Conservation (phyloP, 2,329 filamentous ascomycete genomes). For the Penicillium freii region DNA sequence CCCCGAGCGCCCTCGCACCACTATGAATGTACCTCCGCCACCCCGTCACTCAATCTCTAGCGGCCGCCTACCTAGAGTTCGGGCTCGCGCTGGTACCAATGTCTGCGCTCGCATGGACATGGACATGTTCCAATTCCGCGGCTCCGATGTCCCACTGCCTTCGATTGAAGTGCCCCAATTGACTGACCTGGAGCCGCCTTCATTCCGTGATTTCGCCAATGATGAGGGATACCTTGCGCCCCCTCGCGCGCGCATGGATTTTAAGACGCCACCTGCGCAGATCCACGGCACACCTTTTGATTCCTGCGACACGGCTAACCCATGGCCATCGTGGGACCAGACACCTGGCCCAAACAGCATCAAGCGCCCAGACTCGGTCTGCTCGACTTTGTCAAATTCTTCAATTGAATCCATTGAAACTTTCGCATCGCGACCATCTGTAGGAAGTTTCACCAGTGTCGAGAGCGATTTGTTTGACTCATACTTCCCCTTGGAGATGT, state of each 20-base stretch:
- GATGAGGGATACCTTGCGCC: constrained; percentile 42
- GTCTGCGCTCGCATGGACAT: constrained; percentile 38
- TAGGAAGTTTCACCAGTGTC: constrained; percentile 60
- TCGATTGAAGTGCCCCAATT: constrained; percentile 43
- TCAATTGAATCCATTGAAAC: constrained; percentile 61
- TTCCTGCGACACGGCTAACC: constrained; percentile 22
- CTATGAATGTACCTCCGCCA: constrained; percentile 45
- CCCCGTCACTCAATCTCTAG: constrained; percentile 45
- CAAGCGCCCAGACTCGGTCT: constrained; percentile 56
- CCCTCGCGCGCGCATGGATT: constrained; percentile 36
- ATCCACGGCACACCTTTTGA: constrained; percentile 41
- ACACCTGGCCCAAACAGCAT: constrained; percentile 45
- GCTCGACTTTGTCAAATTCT: constrained; percentile 61
- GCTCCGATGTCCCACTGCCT: constrained; percentile 42
- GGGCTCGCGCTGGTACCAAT: constrained; percentile 40
- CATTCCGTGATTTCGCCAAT: constrained; percentile 24
- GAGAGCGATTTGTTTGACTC: constrained; percentile 59
- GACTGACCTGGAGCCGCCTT: constrained; percentile 28
- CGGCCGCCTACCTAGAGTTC: constrained; percentile 41
- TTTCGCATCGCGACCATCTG: constrained; percentile 55
- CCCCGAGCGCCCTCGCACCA: constrained; percentile 41
- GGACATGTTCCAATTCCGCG: constrained; percentile 34
- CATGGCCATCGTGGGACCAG: constrained; percentile 35
- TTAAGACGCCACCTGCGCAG: constrained; percentile 48
- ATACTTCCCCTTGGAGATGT: constrained; percentile 48